A percentile compares a stretch with the other conserved stretches of the same genome.
Conservation (phyloP, 192 early-diverging fungal species). For the Backusella sp. region DNA sequence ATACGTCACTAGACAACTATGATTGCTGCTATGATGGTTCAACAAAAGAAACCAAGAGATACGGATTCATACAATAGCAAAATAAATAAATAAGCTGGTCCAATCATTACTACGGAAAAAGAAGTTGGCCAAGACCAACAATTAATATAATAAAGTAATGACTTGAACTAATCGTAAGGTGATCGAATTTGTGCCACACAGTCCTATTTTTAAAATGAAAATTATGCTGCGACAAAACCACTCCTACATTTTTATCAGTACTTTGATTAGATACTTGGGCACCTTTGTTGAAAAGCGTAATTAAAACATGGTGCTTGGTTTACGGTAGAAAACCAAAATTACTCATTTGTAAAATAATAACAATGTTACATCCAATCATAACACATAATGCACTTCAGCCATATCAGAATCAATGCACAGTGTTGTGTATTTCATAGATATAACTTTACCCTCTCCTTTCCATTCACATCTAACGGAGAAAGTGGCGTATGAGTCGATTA, state of each 20-base stretch:
- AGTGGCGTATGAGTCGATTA: background rate
- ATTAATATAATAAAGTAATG: background rate
- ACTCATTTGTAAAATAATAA: background rate
- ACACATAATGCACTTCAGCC: background rate
- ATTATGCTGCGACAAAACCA: background rate
- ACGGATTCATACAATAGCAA: background rate
- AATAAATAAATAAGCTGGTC: background rate
- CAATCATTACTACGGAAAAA: background rate
- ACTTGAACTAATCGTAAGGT: background rate
- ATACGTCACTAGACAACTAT: background rate
- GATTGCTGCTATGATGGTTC: background rate
- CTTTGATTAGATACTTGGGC: background rate
- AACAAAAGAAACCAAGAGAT: background rate
- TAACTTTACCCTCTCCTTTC: background rate
- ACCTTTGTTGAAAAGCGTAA: background rate
- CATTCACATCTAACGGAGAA: background rate
- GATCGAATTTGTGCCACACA: background rate
- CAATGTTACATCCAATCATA: background rate
- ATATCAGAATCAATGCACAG: background rate
- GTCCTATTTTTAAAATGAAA: background rate
- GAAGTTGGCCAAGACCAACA: background rate
- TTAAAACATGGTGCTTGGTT: background rate
- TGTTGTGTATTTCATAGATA: background rate
- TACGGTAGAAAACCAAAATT: background rate
- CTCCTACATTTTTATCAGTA: background rate